Evolutionary conservation across 2,329 filamentous ascomycete genomes (phyloP).

Genomic region (Fonsecaea monophora): DNA sequence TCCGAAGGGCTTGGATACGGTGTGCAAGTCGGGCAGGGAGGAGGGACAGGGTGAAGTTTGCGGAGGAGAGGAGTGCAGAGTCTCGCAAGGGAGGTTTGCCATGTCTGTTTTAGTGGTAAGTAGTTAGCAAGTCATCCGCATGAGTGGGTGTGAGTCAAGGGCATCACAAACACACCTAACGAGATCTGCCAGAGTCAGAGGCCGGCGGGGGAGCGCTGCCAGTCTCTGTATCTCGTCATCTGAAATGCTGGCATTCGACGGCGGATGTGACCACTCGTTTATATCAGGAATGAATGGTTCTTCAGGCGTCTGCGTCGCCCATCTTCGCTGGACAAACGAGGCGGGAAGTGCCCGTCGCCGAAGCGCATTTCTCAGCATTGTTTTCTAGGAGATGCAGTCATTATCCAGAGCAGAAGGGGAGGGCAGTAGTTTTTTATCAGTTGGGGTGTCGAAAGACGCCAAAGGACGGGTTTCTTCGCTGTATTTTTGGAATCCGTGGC

Average conservation of each 20-base stretch:
- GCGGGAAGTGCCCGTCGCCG: slow-evolving; percentile 15
- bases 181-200: slow-evolving; percentile 83
- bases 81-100: slow-evolving; percentile 85
- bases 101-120: slow-evolving; percentile 51
- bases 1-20: slow-evolving; percentile 89
- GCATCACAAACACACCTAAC: slow-evolving; percentile 68
- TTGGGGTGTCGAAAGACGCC: not conserved
- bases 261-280: slow-evolving; percentile 44
- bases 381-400: not conserved
- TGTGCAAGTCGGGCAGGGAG: slow-evolving; percentile 91
- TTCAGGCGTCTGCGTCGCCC: slow-evolving; percentile 27
- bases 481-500: not conserved
- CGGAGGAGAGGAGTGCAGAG: slow-evolving; percentile 81
- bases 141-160: not conserved
- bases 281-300: slow-evolving; percentile 34
- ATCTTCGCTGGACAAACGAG: slow-evolving; percentile 24
- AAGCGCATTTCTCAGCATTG: slow-evolving; percentile 29
- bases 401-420: not conserved
- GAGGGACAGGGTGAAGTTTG: slow-evolving; percentile 93
- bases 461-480: not conserved
- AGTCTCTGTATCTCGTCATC: slow-evolving; percentile 81
- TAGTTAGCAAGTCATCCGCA: slow-evolving; percentile 19
- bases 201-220: slow-evolving; percentile 77
- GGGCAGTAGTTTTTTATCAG: no score
- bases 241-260: slow-evolving; percentile 60